Conservation (phyloP, 768 basidiomycete species). For the Pleurotus giganteus region DNA sequence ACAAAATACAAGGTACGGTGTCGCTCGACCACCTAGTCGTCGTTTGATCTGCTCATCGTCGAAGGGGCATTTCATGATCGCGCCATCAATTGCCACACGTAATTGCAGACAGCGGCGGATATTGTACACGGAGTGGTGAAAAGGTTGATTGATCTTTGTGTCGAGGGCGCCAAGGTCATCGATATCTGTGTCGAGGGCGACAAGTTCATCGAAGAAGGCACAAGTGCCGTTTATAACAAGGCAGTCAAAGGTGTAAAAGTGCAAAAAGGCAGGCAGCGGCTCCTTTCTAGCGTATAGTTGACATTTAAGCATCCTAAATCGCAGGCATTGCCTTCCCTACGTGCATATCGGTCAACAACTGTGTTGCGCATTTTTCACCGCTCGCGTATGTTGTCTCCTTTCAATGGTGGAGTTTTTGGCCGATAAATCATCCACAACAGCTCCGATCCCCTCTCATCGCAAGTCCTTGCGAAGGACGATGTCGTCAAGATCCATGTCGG, state of each 20-base stretch:
- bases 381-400: conserved; percentile 61
- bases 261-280: conserved; percentile 59
- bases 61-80: conserved; percentile 12
- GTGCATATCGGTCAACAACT: conserved; percentile 90
- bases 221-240: conserved; percentile 88
- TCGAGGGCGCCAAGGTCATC: conserved; percentile 84
- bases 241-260: conserved; percentile 84
- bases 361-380: conserved; percentile 96
- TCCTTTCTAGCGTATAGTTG: neutral
- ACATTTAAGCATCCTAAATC: neutral
- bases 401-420: conserved; percentile 18
- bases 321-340: conserved; percentile 94
- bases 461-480: conserved; percentile 77
- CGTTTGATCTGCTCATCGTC: conserved; percentile 3
- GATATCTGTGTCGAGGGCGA: conserved; percentile 94
- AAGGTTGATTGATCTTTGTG: conserved; percentile 72
- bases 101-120: conserved; percentile 77
- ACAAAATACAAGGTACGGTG: conserved; percentile 81
- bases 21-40: conserved; percentile 1
- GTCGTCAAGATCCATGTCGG: conserved; percentile 96
- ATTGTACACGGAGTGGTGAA: conserved; percentile 84
- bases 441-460: conserved; percentile 70
- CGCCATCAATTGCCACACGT: neutral
- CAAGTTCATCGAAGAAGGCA: conserved; percentile 86
- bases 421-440: conserved; percentile 34